phyloP scores from a whole-genome alignment of 108 stramenopile species.

The Cyclotella baltica region DNA sequence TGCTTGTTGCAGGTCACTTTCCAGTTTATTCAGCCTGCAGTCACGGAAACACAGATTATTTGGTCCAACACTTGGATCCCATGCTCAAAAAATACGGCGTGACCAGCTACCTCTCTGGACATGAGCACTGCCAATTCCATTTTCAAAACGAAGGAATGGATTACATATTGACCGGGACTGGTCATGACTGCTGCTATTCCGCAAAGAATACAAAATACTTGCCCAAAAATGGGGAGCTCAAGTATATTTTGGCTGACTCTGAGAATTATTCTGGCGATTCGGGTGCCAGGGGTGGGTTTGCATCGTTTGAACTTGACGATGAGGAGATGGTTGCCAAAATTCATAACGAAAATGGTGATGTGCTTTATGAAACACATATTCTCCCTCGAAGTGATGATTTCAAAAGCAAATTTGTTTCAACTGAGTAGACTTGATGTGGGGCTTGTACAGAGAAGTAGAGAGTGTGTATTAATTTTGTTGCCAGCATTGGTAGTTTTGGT shows the following conservation, averaged over 20 bases:
- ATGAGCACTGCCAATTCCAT: constrained; percentile 66
- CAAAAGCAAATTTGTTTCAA: not conserved
- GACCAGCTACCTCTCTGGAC: constrained; percentile 58
- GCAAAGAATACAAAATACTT: constrained; percentile 19
- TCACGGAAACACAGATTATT: constrained; percentile 53
- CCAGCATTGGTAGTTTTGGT: too few relatives aligned
- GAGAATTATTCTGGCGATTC: constrained; percentile 33
- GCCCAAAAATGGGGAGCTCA: constrained; percentile 37
- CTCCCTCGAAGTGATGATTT: constrained; percentile 24
- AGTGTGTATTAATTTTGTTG: too few relatives aligned
- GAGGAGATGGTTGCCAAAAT: constrained; percentile 33
- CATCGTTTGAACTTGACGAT: constrained; percentile 29
- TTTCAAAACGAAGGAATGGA: constrained; percentile 44
- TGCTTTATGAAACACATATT: constrained; percentile 32
- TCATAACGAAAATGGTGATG: constrained; percentile 44
- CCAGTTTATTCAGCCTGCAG: constrained; percentile 57
- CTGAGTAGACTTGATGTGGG: not conserved
- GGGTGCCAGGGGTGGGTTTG: constrained; percentile 45
- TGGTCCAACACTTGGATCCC: constrained; percentile 50
- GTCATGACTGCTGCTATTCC: constrained; percentile 57
- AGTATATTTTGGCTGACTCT: constrained; percentile 38
- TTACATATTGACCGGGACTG: constrained; percentile 56
- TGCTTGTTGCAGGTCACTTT: constrained; percentile 65
- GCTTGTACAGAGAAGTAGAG: not conserved
- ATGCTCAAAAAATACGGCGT: constrained; percentile 57